phyloP scores from a whole-genome alignment of 2,329 filamentous ascomycete species.

The Alternaria alternata region DNA sequence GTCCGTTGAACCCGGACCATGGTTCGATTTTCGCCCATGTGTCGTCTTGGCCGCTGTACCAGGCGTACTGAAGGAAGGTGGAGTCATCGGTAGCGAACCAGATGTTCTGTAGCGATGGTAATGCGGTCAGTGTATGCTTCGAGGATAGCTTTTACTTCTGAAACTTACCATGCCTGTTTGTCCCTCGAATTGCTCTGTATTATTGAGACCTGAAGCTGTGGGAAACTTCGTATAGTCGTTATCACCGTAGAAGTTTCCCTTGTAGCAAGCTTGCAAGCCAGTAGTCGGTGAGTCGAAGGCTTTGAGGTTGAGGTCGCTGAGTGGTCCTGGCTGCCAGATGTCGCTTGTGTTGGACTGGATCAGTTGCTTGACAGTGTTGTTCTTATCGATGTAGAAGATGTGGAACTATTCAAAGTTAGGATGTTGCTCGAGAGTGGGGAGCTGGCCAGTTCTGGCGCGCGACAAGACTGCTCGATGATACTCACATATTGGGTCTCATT shows the following conservation, averaged over 20 bases:
- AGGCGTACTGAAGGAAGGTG: constrained; percentile 54
- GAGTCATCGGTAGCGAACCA: constrained; percentile 54
- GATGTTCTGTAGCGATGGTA: constrained; percentile 35
- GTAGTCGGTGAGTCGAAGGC: constrained; percentile 91
- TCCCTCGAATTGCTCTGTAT: constrained; percentile 34
- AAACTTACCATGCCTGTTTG: constrained; percentile 47
- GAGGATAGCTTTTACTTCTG: background rate
- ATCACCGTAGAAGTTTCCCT: constrained; percentile 69
- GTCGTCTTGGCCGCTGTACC: constrained; percentile 48
- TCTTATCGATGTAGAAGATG: constrained; percentile 53
- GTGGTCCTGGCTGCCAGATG: constrained; percentile 52
- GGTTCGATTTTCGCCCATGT: constrained; percentile 48
- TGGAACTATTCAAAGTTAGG: constrained; percentile 39
- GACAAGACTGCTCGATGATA: background rate
- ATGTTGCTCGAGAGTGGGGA: background rate
- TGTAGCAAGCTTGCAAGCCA: constrained; percentile 79
- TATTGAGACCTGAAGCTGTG: constrained; percentile 35
- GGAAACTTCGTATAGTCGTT: constrained; percentile 52
- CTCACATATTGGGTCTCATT: constrained; percentile 50
- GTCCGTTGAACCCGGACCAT: constrained; percentile 53
- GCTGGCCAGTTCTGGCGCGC: background rate
- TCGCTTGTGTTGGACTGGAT: constrained; percentile 50
- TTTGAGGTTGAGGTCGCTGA: constrained; percentile 78
- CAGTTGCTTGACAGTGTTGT: constrained; percentile 52
- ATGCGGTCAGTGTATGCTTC: background rate